Evolutionary conservation across 2,329 filamentous ascomycete genomes (phyloP).

Genomic region (Alternaria sp.): DNA sequence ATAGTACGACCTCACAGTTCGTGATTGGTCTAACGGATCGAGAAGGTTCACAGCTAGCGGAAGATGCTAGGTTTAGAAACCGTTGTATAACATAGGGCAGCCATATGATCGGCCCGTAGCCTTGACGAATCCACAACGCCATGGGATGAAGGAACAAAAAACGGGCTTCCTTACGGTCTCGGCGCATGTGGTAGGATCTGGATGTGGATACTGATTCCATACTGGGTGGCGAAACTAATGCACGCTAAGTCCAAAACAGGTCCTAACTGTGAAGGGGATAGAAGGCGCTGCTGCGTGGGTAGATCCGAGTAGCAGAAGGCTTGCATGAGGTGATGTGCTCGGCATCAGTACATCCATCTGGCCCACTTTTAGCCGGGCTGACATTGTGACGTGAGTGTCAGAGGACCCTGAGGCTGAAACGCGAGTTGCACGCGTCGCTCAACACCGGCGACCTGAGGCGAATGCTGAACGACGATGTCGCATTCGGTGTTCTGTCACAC

Average conservation of each 20-base stretch:
- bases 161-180: constrained; percentile 7
- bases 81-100: constrained; percentile 12
- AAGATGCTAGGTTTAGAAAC: constrained; percentile 19
- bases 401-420: constrained; percentile 38
- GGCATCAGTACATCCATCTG: constrained; percentile 8
- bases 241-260: constrained; percentile 9
- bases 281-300: constrained; percentile 3
- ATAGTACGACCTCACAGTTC: background rate
- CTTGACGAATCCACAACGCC: constrained; percentile 5
- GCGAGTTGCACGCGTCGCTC: constrained; percentile 8
- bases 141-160: constrained; percentile 9
- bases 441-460: constrained; percentile 12
- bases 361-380: constrained; percentile 21
- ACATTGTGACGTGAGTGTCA: constrained; percentile 27
- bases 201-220: constrained; percentile 5
- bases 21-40: constrained; percentile 3
- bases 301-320: constrained; percentile 4
- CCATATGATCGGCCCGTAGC: constrained; percentile 9
- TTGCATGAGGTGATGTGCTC: constrained; percentile 24
- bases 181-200: constrained; percentile 10
- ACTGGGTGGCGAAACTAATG: constrained; percentile 14
- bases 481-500: background rate
- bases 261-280: constrained; percentile 8
- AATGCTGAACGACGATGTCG: constrained; percentile 4
- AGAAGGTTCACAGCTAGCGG: background rate